Conservation (phyloP, 805 yeast genomes). For the Candida silvicultrix region DNA sequence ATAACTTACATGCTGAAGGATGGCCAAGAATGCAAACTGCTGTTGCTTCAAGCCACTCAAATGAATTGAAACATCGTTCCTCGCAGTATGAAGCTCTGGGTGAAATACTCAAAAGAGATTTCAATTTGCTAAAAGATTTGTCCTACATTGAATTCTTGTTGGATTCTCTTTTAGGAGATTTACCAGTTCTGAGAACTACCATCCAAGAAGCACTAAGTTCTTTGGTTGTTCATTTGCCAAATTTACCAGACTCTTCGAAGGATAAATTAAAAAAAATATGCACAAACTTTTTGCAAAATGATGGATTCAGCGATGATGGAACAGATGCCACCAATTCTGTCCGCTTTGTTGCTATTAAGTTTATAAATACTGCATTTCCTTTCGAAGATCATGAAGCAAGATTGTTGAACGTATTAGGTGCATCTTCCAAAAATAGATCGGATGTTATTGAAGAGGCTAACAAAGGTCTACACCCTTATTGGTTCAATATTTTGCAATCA, state of each 20-base stretch:
- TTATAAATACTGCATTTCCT: slow-evolving; percentile 53
- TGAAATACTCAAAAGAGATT: slow-evolving; percentile 45
- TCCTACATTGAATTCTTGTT: slow-evolving; percentile 60
- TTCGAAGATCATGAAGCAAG: slow-evolving; percentile 67
- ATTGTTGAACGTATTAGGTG: slow-evolving; percentile 58
- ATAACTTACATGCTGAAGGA: slow-evolving; percentile 47
- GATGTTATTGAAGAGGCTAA: slow-evolving; percentile 77
- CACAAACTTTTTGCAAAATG: slow-evolving; percentile 29
- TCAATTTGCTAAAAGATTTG: slow-evolving; percentile 37
- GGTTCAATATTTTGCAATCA: slow-evolving; percentile 54
- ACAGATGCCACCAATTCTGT: slow-evolving; percentile 38
- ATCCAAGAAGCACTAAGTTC: slow-evolving; percentile 68
- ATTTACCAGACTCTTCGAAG: slow-evolving; percentile 33
- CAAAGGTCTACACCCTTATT: slow-evolving; percentile 78
- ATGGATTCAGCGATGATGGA: slow-evolving; percentile 20
- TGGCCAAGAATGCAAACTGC: slow-evolving; percentile 46
- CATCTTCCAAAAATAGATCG: slow-evolving; percentile 48
- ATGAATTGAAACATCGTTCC: slow-evolving; percentile 40
- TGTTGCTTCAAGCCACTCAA: slow-evolving; percentile 30
- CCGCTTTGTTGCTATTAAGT: slow-evolving; percentile 62
- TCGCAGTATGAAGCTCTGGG: slow-evolving; percentile 78
- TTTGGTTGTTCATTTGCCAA: slow-evolving; percentile 41
- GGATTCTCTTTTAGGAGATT: slow-evolving; percentile 61
- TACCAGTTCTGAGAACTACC: slow-evolving; percentile 53
- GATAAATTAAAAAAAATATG: slow-evolving; percentile 33